Base-by-base conservation (phyloP, 306 rosid species). In the Prunus dulcis region DNA sequence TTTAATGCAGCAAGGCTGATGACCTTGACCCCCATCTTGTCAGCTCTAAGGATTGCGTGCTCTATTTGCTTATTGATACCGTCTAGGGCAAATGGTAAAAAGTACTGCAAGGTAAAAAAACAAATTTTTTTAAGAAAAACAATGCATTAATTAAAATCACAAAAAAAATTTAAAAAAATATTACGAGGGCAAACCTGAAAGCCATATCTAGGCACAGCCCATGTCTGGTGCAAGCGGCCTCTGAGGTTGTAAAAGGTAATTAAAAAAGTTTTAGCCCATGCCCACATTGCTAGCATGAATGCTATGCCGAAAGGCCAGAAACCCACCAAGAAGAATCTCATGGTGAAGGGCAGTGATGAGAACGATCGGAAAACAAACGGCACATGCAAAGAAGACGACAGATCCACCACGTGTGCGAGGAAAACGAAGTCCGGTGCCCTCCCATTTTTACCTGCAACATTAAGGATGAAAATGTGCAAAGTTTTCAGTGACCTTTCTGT, bases 1-100 rank as follows among this genome's bases (percentile, higher is more conserved):
- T 92, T 96, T 74, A 96, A 82, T 56, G 99, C 99, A 69, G 99
- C 97, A 13, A 96, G 93, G 85, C 99, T 96, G 23, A 96, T 91
- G 82, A 96, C 99, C 83, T 88, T 87, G 28, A 96, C 92, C 2
- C 99, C 99, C 62, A 92, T 69, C 75, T 81, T 89, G 79, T 96
- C 97, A 23, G 99, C 99, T 84, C 91, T 86, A 5, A 92, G 85
- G 53, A 96, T 96, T 63, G 99, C 96, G 27, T 81, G 66, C 75
- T 96, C 99, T 77, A 96, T 96, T 13, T 87, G 98, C 30, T 91
- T 88, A 71, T 96, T 96, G 79, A 96, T 96, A 58, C 99, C 97
- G 10, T 82, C 87, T 8, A 87, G 76, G 64, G 99, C 99, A 89
- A 91, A 91, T 72, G 99, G 98, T 78, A 96, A 76, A 89, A 96